Conservation (phyloP, 345 rosid species). For the Theobroma cacao region DNA sequence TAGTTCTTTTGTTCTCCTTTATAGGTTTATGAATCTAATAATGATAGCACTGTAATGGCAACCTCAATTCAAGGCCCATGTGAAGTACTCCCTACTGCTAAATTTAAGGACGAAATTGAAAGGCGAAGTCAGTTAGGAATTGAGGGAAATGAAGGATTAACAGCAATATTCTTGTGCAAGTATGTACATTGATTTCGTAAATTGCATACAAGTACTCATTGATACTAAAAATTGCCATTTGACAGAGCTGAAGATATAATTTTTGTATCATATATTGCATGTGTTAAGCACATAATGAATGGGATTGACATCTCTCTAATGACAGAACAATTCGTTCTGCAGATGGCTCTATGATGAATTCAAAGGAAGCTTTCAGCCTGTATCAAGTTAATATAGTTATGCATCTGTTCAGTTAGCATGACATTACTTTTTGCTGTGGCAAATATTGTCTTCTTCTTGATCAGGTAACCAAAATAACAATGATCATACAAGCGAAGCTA, state of each 20-base stretch:
- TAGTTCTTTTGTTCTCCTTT: conserved; percentile 5
- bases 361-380: conserved; percentile 55
- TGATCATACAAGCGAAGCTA: not conserved
- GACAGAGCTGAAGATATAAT: too few relatives aligned
- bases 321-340: conserved; percentile 24
- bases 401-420: conserved; percentile 5
- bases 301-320: not conserved
- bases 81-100: conserved; percentile 50
- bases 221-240: too few relatives aligned
- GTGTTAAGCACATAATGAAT: not conserved
- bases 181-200: conserved; percentile 26
- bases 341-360: conserved; percentile 68
- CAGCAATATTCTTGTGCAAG: conserved; percentile 59
- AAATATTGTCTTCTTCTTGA: conserved; percentile 5
- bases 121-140: conserved; percentile 36
- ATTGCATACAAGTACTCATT: not conserved
- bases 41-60: conserved; percentile 43
- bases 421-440: not conserved
- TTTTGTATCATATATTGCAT: not conserved
- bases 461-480: conserved; percentile 20
- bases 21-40: conserved; percentile 71
- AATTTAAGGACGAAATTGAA: conserved; percentile 48
- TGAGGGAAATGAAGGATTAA: conserved; percentile 30
- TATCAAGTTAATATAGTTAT: conserved; percentile 35
- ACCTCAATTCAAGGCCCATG: conserved; percentile 58